phyloP scores from a whole-genome alignment of 768 basidiomycete species.

The Suillus sp. region DNA sequence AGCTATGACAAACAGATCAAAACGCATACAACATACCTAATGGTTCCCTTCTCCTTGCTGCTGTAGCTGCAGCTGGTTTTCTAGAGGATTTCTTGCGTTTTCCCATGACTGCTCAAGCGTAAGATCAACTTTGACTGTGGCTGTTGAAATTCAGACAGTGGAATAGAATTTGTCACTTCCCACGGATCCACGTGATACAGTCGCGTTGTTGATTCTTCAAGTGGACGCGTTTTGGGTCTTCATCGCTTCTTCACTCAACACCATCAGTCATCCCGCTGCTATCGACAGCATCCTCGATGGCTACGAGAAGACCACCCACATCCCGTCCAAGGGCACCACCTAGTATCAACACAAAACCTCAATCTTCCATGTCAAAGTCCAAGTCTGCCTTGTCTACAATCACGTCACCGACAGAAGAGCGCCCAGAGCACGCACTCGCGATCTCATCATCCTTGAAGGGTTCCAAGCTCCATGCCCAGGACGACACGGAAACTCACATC shows the following conservation, averaged over 20 bases:
- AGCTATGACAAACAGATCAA: slow-evolving; percentile 7
- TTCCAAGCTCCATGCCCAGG: slow-evolving; percentile 31
- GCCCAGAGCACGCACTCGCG: slow-evolving; percentile 23
- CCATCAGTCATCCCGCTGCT: background rate
- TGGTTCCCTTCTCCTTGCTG: slow-evolving; percentile 66
- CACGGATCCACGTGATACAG: slow-evolving; percentile 35
- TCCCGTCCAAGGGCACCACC: slow-evolving; percentile 47
- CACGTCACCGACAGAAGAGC: slow-evolving; percentile 25
- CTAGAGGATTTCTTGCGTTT: slow-evolving; percentile 90
- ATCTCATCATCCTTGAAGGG: slow-evolving; percentile 27
- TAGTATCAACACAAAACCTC: slow-evolving; percentile 44
- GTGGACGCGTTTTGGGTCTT: slow-evolving; percentile 33
- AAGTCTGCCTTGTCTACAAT: slow-evolving; percentile 33
- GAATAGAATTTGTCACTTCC: slow-evolving; percentile 8
- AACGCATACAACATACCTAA: slow-evolving; percentile 52
- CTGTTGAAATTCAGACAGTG: background rate
- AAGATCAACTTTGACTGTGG: background rate
- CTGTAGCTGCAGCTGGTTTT: slow-evolving; percentile 68
- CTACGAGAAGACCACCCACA: slow-evolving; percentile 58
- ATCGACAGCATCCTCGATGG: slow-evolving; percentile 45
- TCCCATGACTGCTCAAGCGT: slow-evolving; percentile 56
- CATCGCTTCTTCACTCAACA: background rate
- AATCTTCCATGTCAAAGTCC: slow-evolving; percentile 50
- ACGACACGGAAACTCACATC: slow-evolving; percentile 79
- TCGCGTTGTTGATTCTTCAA: slow-evolving; percentile 30